Evolutionary conservation across 768 basidiomycete genomes (phyloP).

Genomic region (Russula lepida): DNA sequence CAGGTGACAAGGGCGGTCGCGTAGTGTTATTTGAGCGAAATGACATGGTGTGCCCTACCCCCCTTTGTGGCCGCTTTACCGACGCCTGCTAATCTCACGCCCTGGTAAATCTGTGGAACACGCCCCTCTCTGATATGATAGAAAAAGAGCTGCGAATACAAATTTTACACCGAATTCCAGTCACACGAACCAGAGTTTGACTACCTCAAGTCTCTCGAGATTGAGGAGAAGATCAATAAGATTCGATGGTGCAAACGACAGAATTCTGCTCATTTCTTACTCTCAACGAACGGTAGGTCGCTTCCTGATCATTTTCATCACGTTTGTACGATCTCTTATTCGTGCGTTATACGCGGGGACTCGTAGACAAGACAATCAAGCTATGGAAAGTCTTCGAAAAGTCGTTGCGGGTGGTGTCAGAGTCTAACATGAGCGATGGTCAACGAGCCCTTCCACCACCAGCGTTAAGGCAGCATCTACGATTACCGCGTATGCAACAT

Average conservation of each 20-base stretch:
- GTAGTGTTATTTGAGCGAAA: slow-evolving; percentile 98
- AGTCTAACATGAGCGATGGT: slow-evolving; percentile 89
- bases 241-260: slow-evolving; percentile 99
- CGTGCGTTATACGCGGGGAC: neutral
- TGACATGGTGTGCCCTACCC: slow-evolving; percentile 63
- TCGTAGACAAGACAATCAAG: slow-evolving; percentile 96
- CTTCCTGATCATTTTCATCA: slow-evolving; percentile 6
- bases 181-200: slow-evolving; percentile 99
- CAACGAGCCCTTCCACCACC: slow-evolving; percentile 63
- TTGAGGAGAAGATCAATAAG: slow-evolving; percentile 99
- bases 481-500: slow-evolving; percentile 82
- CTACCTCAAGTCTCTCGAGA: slow-evolving; percentile 98
- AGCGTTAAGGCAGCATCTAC: slow-evolving; percentile 48
- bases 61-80: neutral
- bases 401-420: slow-evolving; percentile 87
- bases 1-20: slow-evolving; percentile 98
- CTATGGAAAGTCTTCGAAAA: slow-evolving; percentile 99
- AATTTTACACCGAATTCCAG: slow-evolving; percentile 99
- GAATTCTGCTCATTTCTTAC: slow-evolving; percentile 92
- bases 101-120: slow-evolving; percentile 18
- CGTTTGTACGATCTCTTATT: slow-evolving; percentile 6
- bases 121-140: slow-evolving; percentile 26
- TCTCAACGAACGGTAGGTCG: slow-evolving; percentile 87
- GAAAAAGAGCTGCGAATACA: slow-evolving; percentile 99
- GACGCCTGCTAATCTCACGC: slow-evolving; percentile 6